Evolutionary conservation across 2,329 filamentous ascomycete species (phyloP), one percentile per base, ranked within the genome.

Genomic region (Juglanconis juglandina): DNA sequence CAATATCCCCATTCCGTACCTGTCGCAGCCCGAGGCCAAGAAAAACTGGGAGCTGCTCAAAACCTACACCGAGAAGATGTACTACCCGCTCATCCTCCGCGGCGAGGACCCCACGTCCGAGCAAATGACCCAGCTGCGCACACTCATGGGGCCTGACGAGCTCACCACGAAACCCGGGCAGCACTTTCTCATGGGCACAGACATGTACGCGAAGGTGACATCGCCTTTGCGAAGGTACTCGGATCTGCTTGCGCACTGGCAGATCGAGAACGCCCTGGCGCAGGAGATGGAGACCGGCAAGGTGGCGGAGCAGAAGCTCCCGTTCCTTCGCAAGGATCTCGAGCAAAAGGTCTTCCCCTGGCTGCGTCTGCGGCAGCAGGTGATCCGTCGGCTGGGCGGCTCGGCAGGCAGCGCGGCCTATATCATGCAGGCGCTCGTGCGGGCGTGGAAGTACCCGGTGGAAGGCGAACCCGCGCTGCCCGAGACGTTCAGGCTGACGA

Each of bases 241-340:
- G 5, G 87, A 90, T 70, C 73, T 89, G 51, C 69, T 89, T 37
- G 79, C 83, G 1, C 86, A 89, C 72, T 89, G 85, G 84, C 86
- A 89, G 70, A 83, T 89, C 63, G 81, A 87, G 67, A 81, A 81
- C 2, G 80, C 83, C 9, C 73, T 89, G 37, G 67, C 75, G 8
- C 74, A 79, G 64, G 80, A 82, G 69, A 64, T 68, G 39, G 71
- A 68, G 44, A 66, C 66, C 9, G 73, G 73, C 42, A 70, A 61
- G 41, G 50, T 42, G 8, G 1, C 30, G 9, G 37, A 51, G 46
- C 44, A 17, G 48, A 76, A 79, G 63, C 73, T 85, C 10, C 81
- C 82, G 5, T 85, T 84, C 65, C 69, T 69, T 14, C 68, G 70
- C 17, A 60, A 69, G 5, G 64, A 71, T 35, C 75, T 86, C 47